phyloP scores from a whole-genome alignment of 495 filamentous ascomycete species.

The Penicillium longicatenatum region DNA sequence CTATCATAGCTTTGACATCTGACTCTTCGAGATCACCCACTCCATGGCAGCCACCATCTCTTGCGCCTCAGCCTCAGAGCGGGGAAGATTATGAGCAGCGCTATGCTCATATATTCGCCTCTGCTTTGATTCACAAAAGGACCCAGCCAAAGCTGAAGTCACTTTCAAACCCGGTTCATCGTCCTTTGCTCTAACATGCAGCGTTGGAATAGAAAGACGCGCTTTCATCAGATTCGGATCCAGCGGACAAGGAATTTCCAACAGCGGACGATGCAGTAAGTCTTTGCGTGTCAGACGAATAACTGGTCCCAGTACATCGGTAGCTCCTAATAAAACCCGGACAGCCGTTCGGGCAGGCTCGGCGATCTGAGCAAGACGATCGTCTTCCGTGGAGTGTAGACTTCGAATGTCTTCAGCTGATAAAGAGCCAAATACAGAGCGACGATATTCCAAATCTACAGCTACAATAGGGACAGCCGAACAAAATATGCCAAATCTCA shows the following conservation, averaged over 20 bases:
- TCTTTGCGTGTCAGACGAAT: background rate
- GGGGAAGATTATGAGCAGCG: background rate
- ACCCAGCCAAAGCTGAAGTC: background rate
- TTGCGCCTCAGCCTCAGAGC: background rate
- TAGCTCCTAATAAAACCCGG: background rate
- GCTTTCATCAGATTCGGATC: background rate
- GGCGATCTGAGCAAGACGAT: background rate
- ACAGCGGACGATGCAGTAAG: background rate
- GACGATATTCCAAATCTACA: background rate
- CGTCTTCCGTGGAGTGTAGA: background rate
- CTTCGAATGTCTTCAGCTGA: background rate
- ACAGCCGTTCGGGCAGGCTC: background rate
- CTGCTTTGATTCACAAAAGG: background rate
- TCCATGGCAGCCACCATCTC: slow-evolving; percentile 1
- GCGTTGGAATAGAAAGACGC: background rate
- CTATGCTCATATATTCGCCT: background rate
- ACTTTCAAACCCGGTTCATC: background rate
- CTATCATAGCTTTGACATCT: background rate
- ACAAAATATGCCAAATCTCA: background rate
- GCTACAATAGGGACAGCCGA: background rate
- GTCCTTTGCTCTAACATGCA: background rate
- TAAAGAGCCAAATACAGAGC: background rate
- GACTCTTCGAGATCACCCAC: background rate
- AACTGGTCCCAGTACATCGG: background rate
- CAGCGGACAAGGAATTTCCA: background rate